Evolutionary conservation across 441 rosid genomes (phyloP), one percentile per base, ranked within the genome.

Genomic region (Rhodomyrtus psidioides): DNA sequence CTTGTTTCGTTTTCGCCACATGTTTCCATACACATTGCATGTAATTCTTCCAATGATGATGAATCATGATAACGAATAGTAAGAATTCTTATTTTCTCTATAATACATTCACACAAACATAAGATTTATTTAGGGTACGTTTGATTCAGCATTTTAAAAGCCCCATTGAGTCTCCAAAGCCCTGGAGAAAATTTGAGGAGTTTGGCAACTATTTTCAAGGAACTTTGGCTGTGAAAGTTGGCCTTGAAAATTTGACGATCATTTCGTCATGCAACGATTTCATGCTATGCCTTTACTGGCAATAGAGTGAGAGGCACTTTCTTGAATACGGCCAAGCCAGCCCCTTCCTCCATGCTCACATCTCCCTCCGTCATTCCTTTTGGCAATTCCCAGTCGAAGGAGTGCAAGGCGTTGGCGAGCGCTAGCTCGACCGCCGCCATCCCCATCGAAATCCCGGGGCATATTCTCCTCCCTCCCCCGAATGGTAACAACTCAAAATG

Each of bases 401-500:
- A 83, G 81, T 90, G 89, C 82, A 93, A 53, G 55, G 92, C 85
- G 87, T 95, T 93, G 5, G 94, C 93, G 9, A 94, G 89, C 28
- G 89, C 87, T 83, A 89, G 79, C 91, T 93, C 93, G 28, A 90
- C 83, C 74, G 84, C 83, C 9, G 85, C 34, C 49, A 83, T 44
- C 60, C 91, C 94, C 96, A 93, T 88, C 42, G 88, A 70, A 0
- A 89, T 42, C 26, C 75, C 97, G 1, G 95, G 95, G 87, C 97
- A 94, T 15, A 79, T 86, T 88, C 95, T 92, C 55, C 96, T 76
- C 0, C 98, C 96, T 1, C 86, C 84, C 4, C 95, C 95, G 84
- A 92, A 92, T 19, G 96, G 92, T 83, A 94, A 84, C 12, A 87
- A 59, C 92, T 94, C 95, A 26, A 93, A 95, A 75, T 88, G n/a